phyloP scores from a whole-genome alignment of 1,139 yeast species.

The Candida sanyaensis region DNA sequence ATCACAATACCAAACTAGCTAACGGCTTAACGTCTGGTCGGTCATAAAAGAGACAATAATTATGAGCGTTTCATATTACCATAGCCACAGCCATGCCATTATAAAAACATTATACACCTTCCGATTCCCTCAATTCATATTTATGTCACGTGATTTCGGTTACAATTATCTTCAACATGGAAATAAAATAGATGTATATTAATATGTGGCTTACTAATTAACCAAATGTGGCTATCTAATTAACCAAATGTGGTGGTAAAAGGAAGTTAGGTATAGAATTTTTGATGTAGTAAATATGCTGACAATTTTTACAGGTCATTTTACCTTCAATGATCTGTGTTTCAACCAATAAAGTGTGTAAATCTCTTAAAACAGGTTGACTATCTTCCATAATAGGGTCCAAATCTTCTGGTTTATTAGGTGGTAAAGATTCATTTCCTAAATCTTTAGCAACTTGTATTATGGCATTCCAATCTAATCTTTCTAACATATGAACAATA shows the following conservation, averaged over 20 bases:
- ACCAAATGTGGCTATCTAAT: constrained; percentile 3
- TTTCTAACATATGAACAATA: constrained; percentile 70
- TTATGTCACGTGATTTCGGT: too few species aligned
- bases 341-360: constrained; percentile 78
- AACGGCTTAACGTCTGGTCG: too few species aligned
- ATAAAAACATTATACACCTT: too few species aligned
- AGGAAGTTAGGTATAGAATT: constrained; percentile 93
- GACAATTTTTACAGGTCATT: constrained; percentile 86
- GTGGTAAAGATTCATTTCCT: constrained; percentile 68
- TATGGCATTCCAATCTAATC: constrained; percentile 88
- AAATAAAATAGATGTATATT: too few species aligned
- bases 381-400: constrained; percentile 59
- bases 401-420: constrained; percentile 62
- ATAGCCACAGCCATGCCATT: too few species aligned
- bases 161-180: too few species aligned
- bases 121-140: too few species aligned
- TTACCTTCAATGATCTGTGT: constrained; percentile 86
- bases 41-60: too few species aligned
- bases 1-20: too few species aligned
- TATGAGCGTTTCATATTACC: too few species aligned
- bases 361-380: constrained; percentile 64
- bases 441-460: constrained; percentile 73
- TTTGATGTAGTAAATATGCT: constrained; percentile 85
- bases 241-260: constrained; percentile 81
- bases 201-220: too few species aligned